Evolutionary conservation across 1,284 basidiomycete genomes (phyloP).

Genomic region (Cryptococcus amylolentus): DNA sequence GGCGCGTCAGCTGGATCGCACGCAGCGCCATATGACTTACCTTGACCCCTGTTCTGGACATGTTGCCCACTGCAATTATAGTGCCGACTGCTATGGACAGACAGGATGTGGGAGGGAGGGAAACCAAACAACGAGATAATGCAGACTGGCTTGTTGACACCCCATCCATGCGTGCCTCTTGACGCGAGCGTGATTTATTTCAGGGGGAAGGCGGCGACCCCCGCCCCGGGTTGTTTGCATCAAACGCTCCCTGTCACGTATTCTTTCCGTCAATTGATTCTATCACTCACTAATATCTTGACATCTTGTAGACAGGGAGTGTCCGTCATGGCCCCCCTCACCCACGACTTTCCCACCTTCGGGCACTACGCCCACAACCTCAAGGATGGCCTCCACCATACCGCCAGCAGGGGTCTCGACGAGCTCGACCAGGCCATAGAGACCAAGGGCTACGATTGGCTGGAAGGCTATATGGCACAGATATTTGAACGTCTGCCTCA

Average conservation of each 20-base stretch:
- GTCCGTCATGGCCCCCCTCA: conserved; percentile 6
- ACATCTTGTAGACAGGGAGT: background rate
- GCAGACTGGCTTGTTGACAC: background rate
- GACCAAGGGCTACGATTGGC: conserved; percentile 45
- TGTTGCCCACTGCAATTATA: conserved; percentile 1
- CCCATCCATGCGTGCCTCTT: conserved; percentile 8
- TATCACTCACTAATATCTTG: background rate
- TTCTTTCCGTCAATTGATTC: background rate
- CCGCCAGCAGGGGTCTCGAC: conserved; percentile 29
- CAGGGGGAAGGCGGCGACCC: background rate
- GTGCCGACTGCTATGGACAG: too few relatives aligned
- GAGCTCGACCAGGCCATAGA: conserved; percentile 39
- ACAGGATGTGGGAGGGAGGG: too few relatives aligned
- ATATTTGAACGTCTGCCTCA: conserved; percentile 25
- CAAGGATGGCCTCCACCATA: conserved; percentile 26
- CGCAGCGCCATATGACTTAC: conserved; percentile 18
- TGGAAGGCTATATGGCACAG: conserved; percentile 44
- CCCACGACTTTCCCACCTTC: conserved; percentile 22
- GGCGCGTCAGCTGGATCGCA: conserved; percentile 22
- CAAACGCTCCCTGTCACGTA: background rate
- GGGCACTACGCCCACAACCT: conserved; percentile 37
- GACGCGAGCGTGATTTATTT: background rate
- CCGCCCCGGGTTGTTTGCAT: background rate
- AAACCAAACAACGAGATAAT: background rate
- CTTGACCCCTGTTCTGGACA: conserved; percentile 30